Base-by-base conservation (phyloP, 78 protist genomes). In the Dictyostelium intermedium region DNA sequence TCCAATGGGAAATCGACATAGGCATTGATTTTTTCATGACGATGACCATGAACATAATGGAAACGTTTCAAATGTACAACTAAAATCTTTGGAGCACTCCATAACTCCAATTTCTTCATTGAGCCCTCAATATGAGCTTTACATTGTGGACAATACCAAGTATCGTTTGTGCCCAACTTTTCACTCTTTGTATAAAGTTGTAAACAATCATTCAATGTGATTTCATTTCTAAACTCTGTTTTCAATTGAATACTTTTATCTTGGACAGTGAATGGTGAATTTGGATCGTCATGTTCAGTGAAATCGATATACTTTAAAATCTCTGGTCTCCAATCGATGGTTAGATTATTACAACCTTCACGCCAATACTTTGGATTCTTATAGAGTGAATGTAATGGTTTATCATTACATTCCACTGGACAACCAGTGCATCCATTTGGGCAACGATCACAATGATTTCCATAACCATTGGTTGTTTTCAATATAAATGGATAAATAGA, bases 1-100 rank as follows among this genome's bases (percentile, higher is more conserved):
- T 95, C 97, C n/a, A 84, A 20, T 18, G 97, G 92, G 77, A 95
- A 95, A 66, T 87, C 97, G 34, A 95, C 95, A 56, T 23, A 83
- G 14, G 77, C 66, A 43, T 32, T 56, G 20, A 86, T 85, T 60
- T 95, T 95, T 47, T 95, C 95, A 47, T 81, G 87, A 56, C 97
- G 32, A 70, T 78, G 93, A 16, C 72, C 30, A 41, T 72, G 27
- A 60, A n/a, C 43, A 20, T 66, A 85, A 37, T 83, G 92, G 96
- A 98, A 99, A 9, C 99, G 97, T 96, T 99, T 99, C 56, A 99
- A 84, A 73, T 98, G 99, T 8, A 98, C 61, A 2, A 98, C 92
- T 0, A 98, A 61, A 20, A 95, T 72, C 41, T 70, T 78, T 53
- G 99, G 99, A 32, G 97, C 89, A 82, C 92, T n/a, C 99, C 99